Conservation (phyloP, 2,329 filamentous ascomycete species). For the Neocatenulostroma microsporum region DNA sequence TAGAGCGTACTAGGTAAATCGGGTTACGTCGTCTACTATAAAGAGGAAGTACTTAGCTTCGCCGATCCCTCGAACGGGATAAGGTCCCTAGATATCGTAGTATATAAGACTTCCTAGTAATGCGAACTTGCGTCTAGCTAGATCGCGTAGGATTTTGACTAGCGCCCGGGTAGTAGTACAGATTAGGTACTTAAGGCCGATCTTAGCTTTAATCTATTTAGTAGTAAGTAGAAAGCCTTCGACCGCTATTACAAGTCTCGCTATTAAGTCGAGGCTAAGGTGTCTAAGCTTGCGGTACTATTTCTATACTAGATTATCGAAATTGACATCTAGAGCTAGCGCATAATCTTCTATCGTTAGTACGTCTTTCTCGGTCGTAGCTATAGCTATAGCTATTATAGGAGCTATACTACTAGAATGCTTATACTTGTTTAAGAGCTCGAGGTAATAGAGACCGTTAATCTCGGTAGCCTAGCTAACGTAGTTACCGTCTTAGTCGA, state of each 20-base stretch:
- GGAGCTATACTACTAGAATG: no score
- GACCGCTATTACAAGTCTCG: not conserved
- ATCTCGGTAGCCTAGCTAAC: not conserved
- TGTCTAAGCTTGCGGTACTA: slow-evolving; percentile 2
- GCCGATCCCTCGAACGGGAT: not conserved
- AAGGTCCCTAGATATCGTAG: slow-evolving; percentile 1
- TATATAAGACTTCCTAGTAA: not conserved
- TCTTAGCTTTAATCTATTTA: slow-evolving; percentile 1
- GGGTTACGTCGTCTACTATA: slow-evolving; percentile 1
- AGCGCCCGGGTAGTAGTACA: not conserved
- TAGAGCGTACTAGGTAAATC: not conserved
- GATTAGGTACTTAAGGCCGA: not conserved
- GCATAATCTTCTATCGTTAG: no score
- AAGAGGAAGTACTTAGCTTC: slow-evolving; percentile 1
- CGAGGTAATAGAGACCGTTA: not conserved
- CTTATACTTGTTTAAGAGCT: not conserved
- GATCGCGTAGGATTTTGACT: not conserved
- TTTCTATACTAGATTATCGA: slow-evolving; percentile 1
- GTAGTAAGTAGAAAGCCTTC: not conserved
- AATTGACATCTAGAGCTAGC: no score
- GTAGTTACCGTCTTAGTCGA: not conserved
- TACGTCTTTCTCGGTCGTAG: no score
- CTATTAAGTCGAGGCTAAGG: slow-evolving; percentile 1
- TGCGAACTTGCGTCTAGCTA: not conserved
- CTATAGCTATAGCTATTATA: not conserved